phyloP scores from a whole-genome alignment of 2,329 filamentous ascomycete genomes.

The Fusarium armeniacum region DNA sequence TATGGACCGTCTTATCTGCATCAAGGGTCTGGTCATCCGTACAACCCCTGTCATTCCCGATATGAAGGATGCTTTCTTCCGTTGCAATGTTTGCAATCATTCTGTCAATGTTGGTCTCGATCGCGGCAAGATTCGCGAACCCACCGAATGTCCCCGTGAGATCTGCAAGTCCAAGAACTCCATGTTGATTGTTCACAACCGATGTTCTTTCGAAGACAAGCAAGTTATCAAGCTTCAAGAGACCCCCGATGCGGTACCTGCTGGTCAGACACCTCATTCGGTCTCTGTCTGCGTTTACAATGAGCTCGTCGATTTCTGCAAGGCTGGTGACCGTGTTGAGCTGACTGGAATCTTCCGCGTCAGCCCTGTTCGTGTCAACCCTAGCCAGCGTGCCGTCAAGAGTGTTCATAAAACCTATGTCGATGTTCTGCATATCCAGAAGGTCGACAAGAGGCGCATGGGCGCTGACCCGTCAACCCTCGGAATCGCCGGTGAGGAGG shows the following conservation, averaged over 20 bases:
- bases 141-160: conserved; percentile 86
- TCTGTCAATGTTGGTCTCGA: conserved; percentile 92
- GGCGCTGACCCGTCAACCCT: conserved; percentile 92
- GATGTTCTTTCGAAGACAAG: conserved; percentile 94
- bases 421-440: conserved; percentile 94
- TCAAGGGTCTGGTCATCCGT: conserved; percentile 96
- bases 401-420: conserved; percentile 98
- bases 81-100: conserved; percentile 92
- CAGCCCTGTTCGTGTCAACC: conserved; percentile 93
- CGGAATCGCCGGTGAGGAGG: conserved; percentile 81
- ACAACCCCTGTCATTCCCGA: conserved; percentile 97
- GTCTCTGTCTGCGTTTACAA: conserved; percentile 97
- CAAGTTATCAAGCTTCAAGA: conserved; percentile 99
- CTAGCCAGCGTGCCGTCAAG: conserved; percentile 91
- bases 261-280: conserved; percentile 96
- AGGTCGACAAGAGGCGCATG: conserved; percentile 94
- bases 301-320: conserved; percentile 96
- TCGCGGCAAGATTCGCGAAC: conserved; percentile 95
- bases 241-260: conserved; percentile 92
- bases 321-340: conserved; percentile 95
- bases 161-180: conserved; percentile 90
- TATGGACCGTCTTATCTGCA: conserved; percentile 94
- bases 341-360: conserved; percentile 98
- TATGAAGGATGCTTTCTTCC: conserved; percentile 99
- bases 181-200: conserved; percentile 98